These are phyloP conservation scores for Lentinula edodes DNA, from an alignment of 768 basidiomycete genomes.

Conservation along the genomic window DNA sequence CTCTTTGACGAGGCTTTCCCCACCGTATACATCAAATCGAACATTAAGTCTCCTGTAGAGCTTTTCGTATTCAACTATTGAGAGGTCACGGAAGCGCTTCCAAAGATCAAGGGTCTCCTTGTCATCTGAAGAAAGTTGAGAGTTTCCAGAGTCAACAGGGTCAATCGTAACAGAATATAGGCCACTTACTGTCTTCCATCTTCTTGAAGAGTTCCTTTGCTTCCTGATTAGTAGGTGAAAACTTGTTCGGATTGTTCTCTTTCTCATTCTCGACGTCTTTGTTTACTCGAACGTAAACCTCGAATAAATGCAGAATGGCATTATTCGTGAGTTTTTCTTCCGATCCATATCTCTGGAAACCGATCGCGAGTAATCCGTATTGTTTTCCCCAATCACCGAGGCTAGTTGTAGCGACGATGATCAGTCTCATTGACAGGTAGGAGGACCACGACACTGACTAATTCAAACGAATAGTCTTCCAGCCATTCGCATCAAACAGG, in stretches of 20 bases:
- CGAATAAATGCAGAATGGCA: conserved; percentile 35
- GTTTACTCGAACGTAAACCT: conserved; percentile 35
- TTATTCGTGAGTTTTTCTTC: conserved; percentile 28
- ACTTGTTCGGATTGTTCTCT: conserved; percentile 20
- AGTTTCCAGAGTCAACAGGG: background rate
- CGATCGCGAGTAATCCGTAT: conserved; percentile 28
- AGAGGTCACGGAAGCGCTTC: conserved; percentile 32
- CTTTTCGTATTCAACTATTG: conserved; percentile 28
- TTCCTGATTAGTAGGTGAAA: conserved; percentile 5
- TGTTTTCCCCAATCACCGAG: conserved; percentile 37
- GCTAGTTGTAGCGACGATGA: background rate
- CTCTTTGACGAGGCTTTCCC: conserved; percentile 27
- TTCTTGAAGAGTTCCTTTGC: conserved; percentile 27
- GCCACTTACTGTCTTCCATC: conserved; percentile 27
- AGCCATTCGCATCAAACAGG: conserved; percentile 31
- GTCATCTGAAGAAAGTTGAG: conserved; percentile 14
- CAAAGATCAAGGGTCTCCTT: conserved; percentile 27
- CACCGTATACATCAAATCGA: conserved; percentile 33
- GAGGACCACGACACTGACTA: conserved; percentile 15
- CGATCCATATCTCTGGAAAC: conserved; percentile 32
- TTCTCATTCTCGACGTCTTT: conserved; percentile 1
- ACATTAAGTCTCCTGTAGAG: conserved; percentile 32
- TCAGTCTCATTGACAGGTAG: too few relatives aligned
- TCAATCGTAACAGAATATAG: background rate
- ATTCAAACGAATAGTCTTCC: conserved; percentile 31